Percentiles rank a stretch among this genome's conserved stretches.
These are phyloP conservation scores for Epichloe uncinata DNA, from an alignment of 2,329 filamentous ascomycete genomes.

Conservation along the genomic window DNA sequence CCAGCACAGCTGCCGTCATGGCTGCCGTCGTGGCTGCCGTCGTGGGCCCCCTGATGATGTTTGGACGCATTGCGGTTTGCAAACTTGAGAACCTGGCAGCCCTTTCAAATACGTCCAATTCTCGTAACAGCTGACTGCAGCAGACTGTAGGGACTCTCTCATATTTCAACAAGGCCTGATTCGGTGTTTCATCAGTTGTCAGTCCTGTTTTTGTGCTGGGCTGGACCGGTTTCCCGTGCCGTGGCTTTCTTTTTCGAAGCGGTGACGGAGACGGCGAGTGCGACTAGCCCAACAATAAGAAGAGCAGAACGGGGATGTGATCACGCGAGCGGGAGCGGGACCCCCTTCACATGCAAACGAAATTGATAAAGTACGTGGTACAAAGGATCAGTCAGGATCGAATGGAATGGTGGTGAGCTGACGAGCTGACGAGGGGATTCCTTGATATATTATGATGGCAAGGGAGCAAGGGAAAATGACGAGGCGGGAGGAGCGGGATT, in stretches of 20 bases:
- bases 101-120: constrained; percentile 3
- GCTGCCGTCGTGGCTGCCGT: not conserved
- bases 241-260: not conserved
- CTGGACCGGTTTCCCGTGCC: not conserved
- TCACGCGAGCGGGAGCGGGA: not conserved
- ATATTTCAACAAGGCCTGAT: constrained; percentile 4
- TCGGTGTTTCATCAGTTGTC: not conserved
- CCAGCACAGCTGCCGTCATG: not conserved
- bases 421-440: too few species aligned
- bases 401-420: too few species aligned
- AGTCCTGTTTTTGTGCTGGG: not conserved
- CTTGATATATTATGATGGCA: too few species aligned
- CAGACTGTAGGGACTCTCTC: constrained; percentile 3
- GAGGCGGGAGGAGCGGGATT: too few species aligned
- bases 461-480: too few species aligned
- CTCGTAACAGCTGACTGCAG: constrained; percentile 1
- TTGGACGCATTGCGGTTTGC: constrained; percentile 3
- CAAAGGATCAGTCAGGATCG: too few species aligned
- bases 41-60: not conserved
- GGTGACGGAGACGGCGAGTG: not conserved
- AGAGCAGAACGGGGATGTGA: too few species aligned
- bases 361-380: too few species aligned
- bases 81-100: not conserved
- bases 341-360: not conserved
- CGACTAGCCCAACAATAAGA: not conserved